Percentiles rank a stretch among this genome's conserved stretches.
phyloP scores from a whole-genome alignment of 352 stramenopile species.

The Phytophthora fragariaefolia region DNA sequence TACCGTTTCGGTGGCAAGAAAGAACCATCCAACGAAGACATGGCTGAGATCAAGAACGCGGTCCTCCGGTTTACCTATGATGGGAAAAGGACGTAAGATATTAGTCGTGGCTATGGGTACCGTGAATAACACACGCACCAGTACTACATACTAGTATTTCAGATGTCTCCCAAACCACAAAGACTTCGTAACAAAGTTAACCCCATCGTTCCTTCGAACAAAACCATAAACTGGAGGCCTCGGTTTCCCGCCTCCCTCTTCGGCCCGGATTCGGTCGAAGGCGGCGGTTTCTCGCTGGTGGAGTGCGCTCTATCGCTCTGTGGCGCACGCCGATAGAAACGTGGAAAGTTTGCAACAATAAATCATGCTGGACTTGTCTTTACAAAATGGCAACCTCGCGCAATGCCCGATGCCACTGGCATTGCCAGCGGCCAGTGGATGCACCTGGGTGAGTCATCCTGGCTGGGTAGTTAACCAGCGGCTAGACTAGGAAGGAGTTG shows the following conservation, averaged over 20 bases:
- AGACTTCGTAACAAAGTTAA: no score
- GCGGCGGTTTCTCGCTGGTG: slow-evolving; percentile 22
- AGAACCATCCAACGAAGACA: slow-evolving; percentile 48
- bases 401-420: neutral
- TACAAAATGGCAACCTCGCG: slow-evolving; percentile 21
- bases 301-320: neutral
- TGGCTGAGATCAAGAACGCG: slow-evolving; percentile 61
- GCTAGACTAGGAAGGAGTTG: no score
- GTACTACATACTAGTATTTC: no score
- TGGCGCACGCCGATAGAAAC: slow-evolving; percentile 27
- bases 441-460: neutral
- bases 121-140: no score
- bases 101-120: no score
- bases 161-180: no score
- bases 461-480: neutral
- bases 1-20: slow-evolving; percentile 43
- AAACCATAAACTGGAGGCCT: no score
- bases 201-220: no score
- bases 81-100: slow-evolving; percentile 4
- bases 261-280: slow-evolving; percentile 15
- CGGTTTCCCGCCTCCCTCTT: slow-evolving; percentile 14
- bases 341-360: slow-evolving; percentile 34
- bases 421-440: neutral
- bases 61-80: slow-evolving; percentile 63
- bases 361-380: slow-evolving; percentile 35